phyloP scores from a whole-genome alignment of 1,284 basidiomycete genomes.

The Abortiporus biennis region DNA sequence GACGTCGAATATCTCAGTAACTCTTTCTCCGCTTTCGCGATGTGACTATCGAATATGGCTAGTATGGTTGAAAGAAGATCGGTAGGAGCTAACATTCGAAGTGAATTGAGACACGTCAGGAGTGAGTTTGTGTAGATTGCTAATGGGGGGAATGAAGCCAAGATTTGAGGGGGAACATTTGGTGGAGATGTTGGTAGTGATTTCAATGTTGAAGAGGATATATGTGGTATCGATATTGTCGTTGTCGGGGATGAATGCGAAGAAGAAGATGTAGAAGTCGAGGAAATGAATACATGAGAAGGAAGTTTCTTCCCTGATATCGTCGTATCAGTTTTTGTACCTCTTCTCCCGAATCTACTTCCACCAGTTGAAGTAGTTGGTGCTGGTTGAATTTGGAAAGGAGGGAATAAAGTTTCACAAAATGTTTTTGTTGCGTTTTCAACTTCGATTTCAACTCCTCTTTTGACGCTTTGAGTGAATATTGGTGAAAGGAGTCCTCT shows the following conservation, averaged over 20 bases:
- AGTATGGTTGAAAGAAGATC: conserved; percentile 43
- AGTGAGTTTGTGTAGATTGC: conserved; percentile 74
- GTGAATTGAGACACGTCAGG: conserved; percentile 70
- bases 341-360: conserved; percentile 1
- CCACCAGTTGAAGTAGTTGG: conserved; percentile 10
- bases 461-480: conserved; percentile 54
- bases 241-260: conserved; percentile 20
- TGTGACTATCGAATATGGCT: conserved; percentile 40
- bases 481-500: conserved; percentile 56
- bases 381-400: conserved; percentile 7
- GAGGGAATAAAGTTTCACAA: conserved; percentile 12
- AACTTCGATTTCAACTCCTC: conserved; percentile 36
- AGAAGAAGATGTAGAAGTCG: conserved; percentile 16
- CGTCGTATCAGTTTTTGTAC: not conserved
- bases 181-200: conserved; percentile 20
- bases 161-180: conserved; percentile 60
- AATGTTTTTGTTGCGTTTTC: conserved; percentile 23
- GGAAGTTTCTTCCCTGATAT: conserved; percentile 13
- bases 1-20: conserved; percentile 19
- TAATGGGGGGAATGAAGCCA: conserved; percentile 74
- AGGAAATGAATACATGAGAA: conserved; percentile 16
- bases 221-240: too few relatives aligned
- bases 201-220: conserved; percentile 16
- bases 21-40: conserved; percentile 39
- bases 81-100: conserved; percentile 76